Evolutionary conservation across 2,329 filamentous ascomycete genomes (phyloP), one percentile per base, ranked within the genome.

Genomic region (Calycina herbarum): DNA sequence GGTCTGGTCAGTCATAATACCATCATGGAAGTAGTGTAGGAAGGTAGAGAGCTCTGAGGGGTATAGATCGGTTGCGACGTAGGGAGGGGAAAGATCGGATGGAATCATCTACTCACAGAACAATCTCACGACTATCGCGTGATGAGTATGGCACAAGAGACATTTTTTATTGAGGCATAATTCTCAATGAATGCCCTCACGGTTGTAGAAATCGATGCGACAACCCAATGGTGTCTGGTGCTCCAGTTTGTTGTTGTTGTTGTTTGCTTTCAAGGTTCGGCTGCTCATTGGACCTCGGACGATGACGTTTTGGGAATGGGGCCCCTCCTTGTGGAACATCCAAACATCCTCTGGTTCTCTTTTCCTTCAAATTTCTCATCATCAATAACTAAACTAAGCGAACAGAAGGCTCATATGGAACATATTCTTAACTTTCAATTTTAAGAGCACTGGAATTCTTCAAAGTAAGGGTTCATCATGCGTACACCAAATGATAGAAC

Each of bases 121-220:
- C 91, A 71, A 95, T 87, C 76, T 94, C 90, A 72, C 89, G 86
- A 72, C 89, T 89, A 73, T 93, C 90, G 68, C 85, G 85, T 59
- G 88, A 85, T 64, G 86, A 85, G 75, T 93, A 94, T 3, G 91
- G 91, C 69, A 95, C 89, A 73, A 95, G 82, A 71, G 91, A 93
- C 83, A 87, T 85, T 27, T 56, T 24, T 51, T 51, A 51, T 10
- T 51, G 20, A 27, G 20, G 6, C 45, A 51, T 51, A 11, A 11
- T 51, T 20, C 27, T 51, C 8, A 24, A 7, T 24, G 45, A 24
- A 51, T 11, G 17, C 20, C n/a, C 45, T 51, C 45, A 51, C n/a
- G 27, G n/a, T 24, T 24, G 7, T 24, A 38, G 13, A 24, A 11
- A 51, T 51, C 10, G n/a, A 51, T 51, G 20, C 45, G 45, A 51